Conservation (phyloP, 495 filamentous ascomycete genomes). For the Cercophora newfieldiana region DNA sequence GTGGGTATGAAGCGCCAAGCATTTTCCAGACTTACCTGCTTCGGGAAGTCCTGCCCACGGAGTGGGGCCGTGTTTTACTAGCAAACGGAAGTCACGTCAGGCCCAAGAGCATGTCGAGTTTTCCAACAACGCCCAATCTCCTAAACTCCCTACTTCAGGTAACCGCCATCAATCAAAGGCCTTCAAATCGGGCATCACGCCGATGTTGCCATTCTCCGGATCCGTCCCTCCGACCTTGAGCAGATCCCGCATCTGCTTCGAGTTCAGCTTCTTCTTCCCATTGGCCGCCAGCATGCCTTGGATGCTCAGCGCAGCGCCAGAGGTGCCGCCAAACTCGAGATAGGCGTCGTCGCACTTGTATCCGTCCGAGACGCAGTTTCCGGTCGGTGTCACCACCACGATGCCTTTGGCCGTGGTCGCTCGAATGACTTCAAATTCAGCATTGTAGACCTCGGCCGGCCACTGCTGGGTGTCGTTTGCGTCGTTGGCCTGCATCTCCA, state of each 20-base stretch:
- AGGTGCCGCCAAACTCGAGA: constrained; percentile 19
- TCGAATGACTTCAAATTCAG: constrained; percentile 19
- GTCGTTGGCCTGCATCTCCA: constrained; percentile 20
- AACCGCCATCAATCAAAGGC: constrained; percentile 12
- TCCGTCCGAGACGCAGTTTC: constrained; percentile 21
- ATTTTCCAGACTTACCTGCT: too few relatives aligned
- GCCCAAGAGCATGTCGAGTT: too few relatives aligned
- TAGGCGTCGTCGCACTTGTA: not conserved
- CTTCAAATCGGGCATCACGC: constrained; percentile 6
- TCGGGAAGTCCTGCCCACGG: too few relatives aligned
- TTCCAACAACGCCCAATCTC: too few relatives aligned
- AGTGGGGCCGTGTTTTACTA: too few relatives aligned
- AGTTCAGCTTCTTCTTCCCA: constrained; percentile 9
- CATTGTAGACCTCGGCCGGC: constrained; percentile 23
- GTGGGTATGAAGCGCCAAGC: too few relatives aligned
- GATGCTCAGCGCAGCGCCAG: constrained; percentile 19
- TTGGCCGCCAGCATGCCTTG: constrained; percentile 18
- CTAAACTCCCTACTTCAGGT: constrained; percentile 2
- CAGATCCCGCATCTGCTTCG: constrained; percentile 7
- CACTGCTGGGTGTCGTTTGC: not conserved
- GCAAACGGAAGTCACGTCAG: too few relatives aligned
- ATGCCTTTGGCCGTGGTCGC: constrained; percentile 21
- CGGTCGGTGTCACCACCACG: constrained; percentile 20
- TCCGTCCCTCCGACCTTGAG: constrained; percentile 6
- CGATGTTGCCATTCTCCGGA: not conserved